These are phyloP conservation scores for Rhodotorula sp. DNA, from an alignment of 1,284 basidiomycete species.

Conservation along the genomic window DNA sequence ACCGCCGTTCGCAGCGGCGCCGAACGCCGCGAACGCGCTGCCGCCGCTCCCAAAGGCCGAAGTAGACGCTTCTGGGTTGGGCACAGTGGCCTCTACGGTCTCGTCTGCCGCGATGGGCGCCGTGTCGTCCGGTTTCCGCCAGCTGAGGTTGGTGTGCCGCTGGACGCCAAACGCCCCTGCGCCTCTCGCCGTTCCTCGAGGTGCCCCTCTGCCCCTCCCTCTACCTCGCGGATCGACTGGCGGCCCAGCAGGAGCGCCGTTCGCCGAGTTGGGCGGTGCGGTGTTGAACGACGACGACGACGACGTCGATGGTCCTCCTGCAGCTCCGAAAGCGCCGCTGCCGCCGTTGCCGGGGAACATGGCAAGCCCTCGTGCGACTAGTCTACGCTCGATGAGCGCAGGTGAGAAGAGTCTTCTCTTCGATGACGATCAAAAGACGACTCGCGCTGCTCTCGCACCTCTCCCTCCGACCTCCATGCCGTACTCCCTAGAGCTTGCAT, in stretches of 20 bases:
- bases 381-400: too few species aligned
- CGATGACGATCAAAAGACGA: too few species aligned
- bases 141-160: conserved; percentile 14
- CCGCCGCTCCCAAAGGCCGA: background rate
- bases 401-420: too few species aligned
- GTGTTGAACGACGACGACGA: conserved; percentile 4
- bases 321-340: too few species aligned
- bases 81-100: background rate
- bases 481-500: too few species aligned
- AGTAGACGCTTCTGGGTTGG: background rate
- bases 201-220: background rate
- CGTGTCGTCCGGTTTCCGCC: conserved; percentile 7
- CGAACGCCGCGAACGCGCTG: conserved; percentile 21
- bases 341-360: too few species aligned
- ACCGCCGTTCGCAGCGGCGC: background rate
- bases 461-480: too few species aligned
- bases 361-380: too few species aligned
- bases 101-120: background rate
- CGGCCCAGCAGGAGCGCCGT: too few species aligned
- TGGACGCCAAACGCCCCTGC: conserved; percentile 4
- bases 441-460: too few species aligned
- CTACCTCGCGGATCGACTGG: background rate
- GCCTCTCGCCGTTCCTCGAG: background rate
- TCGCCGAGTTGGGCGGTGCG: background rate
- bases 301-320: background rate